phyloP scores from a whole-genome alignment of 768 basidiomycete species.

The Amylocystis lapponica region DNA sequence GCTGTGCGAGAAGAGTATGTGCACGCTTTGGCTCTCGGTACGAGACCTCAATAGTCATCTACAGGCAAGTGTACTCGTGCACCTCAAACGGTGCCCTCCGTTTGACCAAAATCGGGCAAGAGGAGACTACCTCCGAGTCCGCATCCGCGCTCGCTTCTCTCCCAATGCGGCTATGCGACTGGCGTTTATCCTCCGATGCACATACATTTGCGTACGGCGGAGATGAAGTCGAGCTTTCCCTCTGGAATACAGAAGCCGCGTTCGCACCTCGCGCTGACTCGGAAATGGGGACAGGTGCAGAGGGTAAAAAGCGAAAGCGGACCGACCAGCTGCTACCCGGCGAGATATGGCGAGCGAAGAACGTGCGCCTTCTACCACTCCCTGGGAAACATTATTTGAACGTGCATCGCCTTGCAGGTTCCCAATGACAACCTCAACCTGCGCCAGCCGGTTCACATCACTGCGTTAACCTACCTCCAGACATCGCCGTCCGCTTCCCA shows the following conservation, averaged over 20 bases:
- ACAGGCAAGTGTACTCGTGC: slow-evolving; percentile 57
- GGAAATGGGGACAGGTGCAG: slow-evolving; percentile 12
- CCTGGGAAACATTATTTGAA: neutral
- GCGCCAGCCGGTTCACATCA: slow-evolving; percentile 74
- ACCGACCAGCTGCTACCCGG: slow-evolving; percentile 54
- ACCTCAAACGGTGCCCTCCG: slow-evolving; percentile 73
- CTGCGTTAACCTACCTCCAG: slow-evolving; percentile 55
- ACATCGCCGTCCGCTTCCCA: slow-evolving; percentile 28
- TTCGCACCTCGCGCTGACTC: slow-evolving; percentile 25
- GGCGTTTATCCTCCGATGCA: slow-evolving; percentile 50
- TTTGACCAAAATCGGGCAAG: slow-evolving; percentile 31
- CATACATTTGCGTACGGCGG: slow-evolving; percentile 75
- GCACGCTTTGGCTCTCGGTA: neutral
- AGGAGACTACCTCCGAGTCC: slow-evolving; percentile 19
- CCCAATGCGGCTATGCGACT: slow-evolving; percentile 64
- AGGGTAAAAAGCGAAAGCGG: slow-evolving; percentile 54
- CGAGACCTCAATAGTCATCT: neutral
- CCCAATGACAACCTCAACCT: slow-evolving; percentile 72
- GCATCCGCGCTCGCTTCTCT: slow-evolving; percentile 40
- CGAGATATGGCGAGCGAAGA: slow-evolving; percentile 83
- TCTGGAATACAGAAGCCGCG: slow-evolving; percentile 71
- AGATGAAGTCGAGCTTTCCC: slow-evolving; percentile 77
- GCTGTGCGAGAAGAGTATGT: slow-evolving; percentile 44
- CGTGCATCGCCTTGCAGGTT: slow-evolving; percentile 32
- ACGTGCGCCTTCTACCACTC: slow-evolving; percentile 36